A percentile compares a stretch with the other conserved stretches of the same genome.
phyloP scores from a whole-genome alignment of 2,329 filamentous ascomycete species.

The Trichoderma atrobrunneum region DNA sequence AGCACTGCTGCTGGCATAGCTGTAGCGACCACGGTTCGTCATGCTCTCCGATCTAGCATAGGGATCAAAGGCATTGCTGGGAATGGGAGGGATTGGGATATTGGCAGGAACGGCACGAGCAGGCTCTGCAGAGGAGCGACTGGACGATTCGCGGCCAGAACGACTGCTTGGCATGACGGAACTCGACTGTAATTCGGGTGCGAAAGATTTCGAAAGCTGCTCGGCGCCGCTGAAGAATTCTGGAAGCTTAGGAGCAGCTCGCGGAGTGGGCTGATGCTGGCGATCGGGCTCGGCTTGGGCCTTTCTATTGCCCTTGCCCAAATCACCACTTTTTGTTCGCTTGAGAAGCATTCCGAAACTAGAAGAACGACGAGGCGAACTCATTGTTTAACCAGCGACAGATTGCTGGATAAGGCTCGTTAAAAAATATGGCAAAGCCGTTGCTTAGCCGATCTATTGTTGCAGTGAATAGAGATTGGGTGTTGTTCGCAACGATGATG shows the following conservation, averaged over 20 bases:
- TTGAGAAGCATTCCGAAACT: slow-evolving; percentile 61
- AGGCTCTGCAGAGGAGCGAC: slow-evolving; percentile 53
- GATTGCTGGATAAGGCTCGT: not conserved
- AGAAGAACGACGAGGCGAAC: slow-evolving; percentile 36
- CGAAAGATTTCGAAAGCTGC: slow-evolving; percentile 45
- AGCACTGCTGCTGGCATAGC: slow-evolving; percentile 90
- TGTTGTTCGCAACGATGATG: not conserved
- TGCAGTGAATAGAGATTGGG: not conserved
- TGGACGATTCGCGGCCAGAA: slow-evolving; percentile 20
- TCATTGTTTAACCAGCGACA: slow-evolving; percentile 25
- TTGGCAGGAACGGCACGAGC: slow-evolving; percentile 41
- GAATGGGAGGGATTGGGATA: slow-evolving; percentile 56
- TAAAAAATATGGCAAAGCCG: not conserved
- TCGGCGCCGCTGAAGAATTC: slow-evolving; percentile 50
- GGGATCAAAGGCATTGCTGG: slow-evolving; percentile 65
- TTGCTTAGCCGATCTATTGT: not conserved
- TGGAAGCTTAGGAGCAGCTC: slow-evolving; percentile 50
- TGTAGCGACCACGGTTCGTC: slow-evolving; percentile 93
- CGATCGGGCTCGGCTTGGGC: slow-evolving; percentile 54
- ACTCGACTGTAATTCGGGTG: slow-evolving; percentile 56
- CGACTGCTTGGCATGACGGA: slow-evolving; percentile 51
- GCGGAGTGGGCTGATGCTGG: slow-evolving; percentile 47
- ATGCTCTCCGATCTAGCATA: slow-evolving; percentile 89
- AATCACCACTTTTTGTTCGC: slow-evolving; percentile 65
- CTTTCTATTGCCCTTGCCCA: slow-evolving; percentile 60